These are phyloP conservation scores for Amphibolis antarctica DNA, from an alignment of 106 monocot species.

Conservation along the genomic window DNA sequence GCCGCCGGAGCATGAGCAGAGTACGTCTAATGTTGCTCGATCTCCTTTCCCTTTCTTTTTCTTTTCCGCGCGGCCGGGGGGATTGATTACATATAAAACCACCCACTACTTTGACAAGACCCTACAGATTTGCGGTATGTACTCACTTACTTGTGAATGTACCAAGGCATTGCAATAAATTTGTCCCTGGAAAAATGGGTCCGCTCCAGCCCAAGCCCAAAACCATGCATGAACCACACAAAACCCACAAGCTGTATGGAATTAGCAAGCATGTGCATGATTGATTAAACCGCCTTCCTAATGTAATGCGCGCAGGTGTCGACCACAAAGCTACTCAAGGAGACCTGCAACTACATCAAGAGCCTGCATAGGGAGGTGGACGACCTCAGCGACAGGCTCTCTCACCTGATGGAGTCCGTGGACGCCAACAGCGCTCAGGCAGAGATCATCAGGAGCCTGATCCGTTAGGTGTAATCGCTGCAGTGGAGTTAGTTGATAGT, in stretches of 20 bases:
- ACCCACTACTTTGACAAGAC: too few species aligned
- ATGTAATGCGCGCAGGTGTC: conserved; percentile 26
- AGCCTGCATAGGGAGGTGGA: conserved; percentile 80
- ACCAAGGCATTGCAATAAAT: too few species aligned
- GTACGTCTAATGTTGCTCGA: not conserved
- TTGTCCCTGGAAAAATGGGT: too few species aligned
- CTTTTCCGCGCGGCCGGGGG: not conserved
- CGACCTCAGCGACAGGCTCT: conserved; percentile 77
- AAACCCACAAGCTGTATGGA: too few species aligned
- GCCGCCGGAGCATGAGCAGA: conserved; percentile 9
- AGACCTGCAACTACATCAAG: conserved; percentile 90
- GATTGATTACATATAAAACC: too few species aligned
- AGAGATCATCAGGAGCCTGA: conserved; percentile 66
- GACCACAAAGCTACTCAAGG: conserved; percentile 67
- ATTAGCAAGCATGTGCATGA: not conserved
- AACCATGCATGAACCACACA: too few species aligned
- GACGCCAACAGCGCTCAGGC: conserved; percentile 59
- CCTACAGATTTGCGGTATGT: too few species aligned
- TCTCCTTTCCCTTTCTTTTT: not conserved
- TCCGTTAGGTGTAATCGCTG: conserved; percentile 7
- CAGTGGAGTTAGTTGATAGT: not conserved
- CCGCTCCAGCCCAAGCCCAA: too few species aligned
- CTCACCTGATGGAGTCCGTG: conserved; percentile 58
- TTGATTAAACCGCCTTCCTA: not conserved
- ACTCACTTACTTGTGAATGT: too few species aligned